Base-by-base conservation (phyloP, 2,329 filamentous ascomycete species). In the Botrytis fabae region DNA sequence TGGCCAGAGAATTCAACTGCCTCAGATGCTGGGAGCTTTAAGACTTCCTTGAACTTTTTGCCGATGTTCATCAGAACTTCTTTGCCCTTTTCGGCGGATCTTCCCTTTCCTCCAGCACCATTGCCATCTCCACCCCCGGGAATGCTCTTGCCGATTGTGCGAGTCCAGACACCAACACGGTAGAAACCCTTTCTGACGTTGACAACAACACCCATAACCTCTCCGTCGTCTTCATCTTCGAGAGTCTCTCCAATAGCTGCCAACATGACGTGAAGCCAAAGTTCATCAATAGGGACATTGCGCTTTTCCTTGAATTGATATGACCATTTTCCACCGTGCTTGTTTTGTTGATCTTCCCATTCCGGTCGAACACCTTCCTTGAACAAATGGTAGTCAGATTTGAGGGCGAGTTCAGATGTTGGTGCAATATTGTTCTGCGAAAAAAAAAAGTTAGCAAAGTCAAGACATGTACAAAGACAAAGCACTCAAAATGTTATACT, bases 371-470 rank as follows among this genome's bases (percentile, higher is more conserved):
- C 93, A 77, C 95, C 95, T 80, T 92, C 92, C 88, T 99, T 99
- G 92, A 99, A 99, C 62, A 99, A 92, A 82, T 99, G 97, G 86
- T 99, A 99, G 84, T 99, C 96, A 81, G 96, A 97, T 87, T 99
- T 99, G 81, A 97, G 91, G 62, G 95, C 93, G 61, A 99, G 91
- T 80, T 98, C 94, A 79, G 95, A 98, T 79, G 97, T 95, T 61
- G 95, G 92, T 69, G 95, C 94, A 83, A 99, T 98, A 84, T 99
- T 99, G 89, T 99, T 99, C 97, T 99, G 79, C 54, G 69, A 66
- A 46, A 73, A 44, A 73, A 25, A 40, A 62, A 62, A 70, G 65
- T 75, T 73, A 74, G 73, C 69, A 38, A 69, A 69, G 44, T 61
- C 22, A 59, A 73, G 61, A 68, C 51, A 22, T 18, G 46, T 12